These are phyloP conservation scores for Plenodomus lindquistii DNA, from an alignment of 2,329 filamentous ascomycete species.

Conservation along the genomic window DNA sequence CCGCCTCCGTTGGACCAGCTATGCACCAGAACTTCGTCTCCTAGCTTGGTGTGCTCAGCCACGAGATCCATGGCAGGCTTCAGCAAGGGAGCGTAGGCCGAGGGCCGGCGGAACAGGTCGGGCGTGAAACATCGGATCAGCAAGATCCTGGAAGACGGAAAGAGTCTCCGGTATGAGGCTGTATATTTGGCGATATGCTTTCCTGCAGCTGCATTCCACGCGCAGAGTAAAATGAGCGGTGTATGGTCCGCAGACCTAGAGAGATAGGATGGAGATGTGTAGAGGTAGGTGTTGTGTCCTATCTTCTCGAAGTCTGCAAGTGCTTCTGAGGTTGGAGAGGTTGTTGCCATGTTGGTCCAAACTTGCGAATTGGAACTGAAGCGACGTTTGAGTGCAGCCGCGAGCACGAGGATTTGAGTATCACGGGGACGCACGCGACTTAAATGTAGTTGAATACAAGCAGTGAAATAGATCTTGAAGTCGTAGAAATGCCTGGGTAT, in stretches of 20 bases:
- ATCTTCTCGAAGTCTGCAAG: constrained; percentile 37
- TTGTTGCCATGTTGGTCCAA: constrained; percentile 15
- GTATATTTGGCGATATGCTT: constrained; percentile 47
- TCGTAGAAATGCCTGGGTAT: too few relatives aligned
- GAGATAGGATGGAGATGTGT: constrained; percentile 24
- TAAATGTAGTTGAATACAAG: too few relatives aligned
- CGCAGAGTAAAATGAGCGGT: constrained; percentile 37
- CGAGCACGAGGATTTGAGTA: too few relatives aligned
- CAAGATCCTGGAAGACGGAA: constrained; percentile 36
- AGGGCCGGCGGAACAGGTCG: constrained; percentile 35
- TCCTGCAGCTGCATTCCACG: constrained; percentile 42
- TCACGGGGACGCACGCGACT: too few relatives aligned
- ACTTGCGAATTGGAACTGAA: too few relatives aligned
- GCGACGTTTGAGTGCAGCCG: too few relatives aligned
- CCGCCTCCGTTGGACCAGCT: constrained; percentile 44
- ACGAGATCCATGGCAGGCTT: constrained; percentile 34
- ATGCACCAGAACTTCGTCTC: constrained; percentile 38
- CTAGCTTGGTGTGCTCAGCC: constrained; percentile 20
- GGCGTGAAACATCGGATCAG: constrained; percentile 32
- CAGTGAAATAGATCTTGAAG: too few relatives aligned
- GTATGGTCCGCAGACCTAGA: constrained; percentile 9
- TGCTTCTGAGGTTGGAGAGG: constrained; percentile 19
- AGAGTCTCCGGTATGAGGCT: constrained; percentile 32
- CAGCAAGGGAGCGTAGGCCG: constrained; percentile 19
- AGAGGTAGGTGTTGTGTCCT: constrained; percentile 41